A percentile compares a stretch with the other conserved stretches of the same genome.
phyloP scores from a whole-genome alignment of 805 yeast species.

The Ogataea neopini region DNA sequence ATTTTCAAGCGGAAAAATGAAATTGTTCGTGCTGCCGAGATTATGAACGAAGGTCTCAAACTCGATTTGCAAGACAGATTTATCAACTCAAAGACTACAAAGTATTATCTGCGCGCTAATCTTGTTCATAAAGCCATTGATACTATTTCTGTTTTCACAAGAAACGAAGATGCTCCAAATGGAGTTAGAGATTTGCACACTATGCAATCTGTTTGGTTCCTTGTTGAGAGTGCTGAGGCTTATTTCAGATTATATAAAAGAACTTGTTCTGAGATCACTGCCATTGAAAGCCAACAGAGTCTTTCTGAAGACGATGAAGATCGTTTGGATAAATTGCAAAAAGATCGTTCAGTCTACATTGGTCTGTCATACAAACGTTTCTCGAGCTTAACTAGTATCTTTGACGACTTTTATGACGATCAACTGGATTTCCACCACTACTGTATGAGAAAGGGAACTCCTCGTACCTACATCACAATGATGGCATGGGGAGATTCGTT shows the following conservation, averaged over 20 bases:
- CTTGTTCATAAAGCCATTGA: conserved; percentile 72
- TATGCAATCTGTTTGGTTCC: conserved; percentile 91
- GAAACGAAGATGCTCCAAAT: conserved; percentile 75
- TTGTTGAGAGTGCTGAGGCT: conserved; percentile 82
- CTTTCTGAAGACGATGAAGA: conserved; percentile 37
- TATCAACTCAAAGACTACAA: conserved; percentile 83
- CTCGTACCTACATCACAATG: conserved; percentile 77
- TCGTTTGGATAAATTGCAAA: conserved; percentile 45
- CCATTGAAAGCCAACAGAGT: conserved; percentile 26
- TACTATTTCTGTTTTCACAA: conserved; percentile 77
- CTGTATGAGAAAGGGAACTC: conserved; percentile 87
- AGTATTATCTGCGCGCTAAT: conserved; percentile 78
- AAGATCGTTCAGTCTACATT: conserved; percentile 32
- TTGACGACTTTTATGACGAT: conserved; percentile 71
- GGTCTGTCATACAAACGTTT: conserved; percentile 85
- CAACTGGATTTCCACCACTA: conserved; percentile 95
- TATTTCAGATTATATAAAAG: conserved; percentile 59
- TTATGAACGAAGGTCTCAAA: conserved; percentile 68
- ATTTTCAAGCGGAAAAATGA: conserved; percentile 73
- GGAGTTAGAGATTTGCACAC: conserved; percentile 84
- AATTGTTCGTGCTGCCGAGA: conserved; percentile 57
- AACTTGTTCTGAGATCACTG: conserved; percentile 20
- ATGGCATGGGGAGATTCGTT: conserved; percentile 80
- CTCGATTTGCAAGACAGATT: conserved; percentile 89
- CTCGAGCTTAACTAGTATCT: conserved; percentile 63